Base-by-base conservation (phyloP, 139 green algal genomes). In the Volvox reticuliferus region DNA sequence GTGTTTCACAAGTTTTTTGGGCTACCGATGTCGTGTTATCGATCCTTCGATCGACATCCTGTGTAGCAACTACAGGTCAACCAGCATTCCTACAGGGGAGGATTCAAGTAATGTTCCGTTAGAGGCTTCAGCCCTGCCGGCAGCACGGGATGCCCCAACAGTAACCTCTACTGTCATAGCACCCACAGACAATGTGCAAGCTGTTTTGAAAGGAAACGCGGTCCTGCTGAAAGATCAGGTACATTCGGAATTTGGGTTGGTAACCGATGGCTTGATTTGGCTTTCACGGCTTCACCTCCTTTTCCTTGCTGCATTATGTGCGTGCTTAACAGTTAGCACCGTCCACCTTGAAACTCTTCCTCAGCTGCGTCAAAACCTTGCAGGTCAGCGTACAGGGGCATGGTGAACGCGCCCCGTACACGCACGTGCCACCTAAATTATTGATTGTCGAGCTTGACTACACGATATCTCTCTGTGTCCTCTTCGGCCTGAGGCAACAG, bases 131-230 rank as follows among this genome's bases (percentile, higher is more conserved):
- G 79, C 79, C 26, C 18, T 12, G 26, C 20, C 79, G 65, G 79
- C 22, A 26, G 24, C 79, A 21, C 0, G 6, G 79, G 79, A 69
- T 1, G 79, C 2, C 21, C 37, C 79, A 20, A 50, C 5, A 33
- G 79, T 28, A 6, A 50, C 55, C 12, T 3, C 80, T 19, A 50
- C 12, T 35, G 19, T 50, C 37, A 32, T 50, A 77, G 80, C 80
- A 30, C n/a, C 80, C 30, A 22, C 32, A 16, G 83, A 94, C 44
- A 13, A 62, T 3, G 71, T 94, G 12, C 75, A 75, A 14, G 75
- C 86, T 17, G 87, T 81, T 5, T 73, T 95, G 21, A 91, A 92
- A 26, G 89, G 89, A 37, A 96, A 96, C 33, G 91, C 89, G 28
- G 44, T 62, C 30, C 91, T 95, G 0, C 93, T 95, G 37, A 67